Conservation (phyloP, 1,284 basidiomycete genomes). For the Melampsora americana region DNA sequence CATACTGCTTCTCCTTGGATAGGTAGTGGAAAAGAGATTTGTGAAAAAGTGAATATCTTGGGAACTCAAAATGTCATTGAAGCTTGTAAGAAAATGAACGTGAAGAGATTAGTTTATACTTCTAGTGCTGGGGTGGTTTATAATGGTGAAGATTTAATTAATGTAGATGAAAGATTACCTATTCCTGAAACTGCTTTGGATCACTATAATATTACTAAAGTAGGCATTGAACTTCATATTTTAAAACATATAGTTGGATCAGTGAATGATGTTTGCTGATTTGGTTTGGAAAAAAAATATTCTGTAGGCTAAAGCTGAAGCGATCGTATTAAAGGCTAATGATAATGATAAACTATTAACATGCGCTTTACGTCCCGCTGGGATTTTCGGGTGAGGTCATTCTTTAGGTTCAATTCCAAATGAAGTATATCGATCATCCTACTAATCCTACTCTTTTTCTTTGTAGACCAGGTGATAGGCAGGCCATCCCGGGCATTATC, state of each 20-base stretch:
- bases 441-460: not conserved
- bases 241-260: no score
- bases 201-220: conserved; percentile 93
- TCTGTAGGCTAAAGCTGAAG: conserved; percentile 73
- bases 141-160: conserved; percentile 70
- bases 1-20: conserved; percentile 87
- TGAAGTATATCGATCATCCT: no score
- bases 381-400: conserved; percentile 80
- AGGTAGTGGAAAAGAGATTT: conserved; percentile 68
- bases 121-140: conserved; percentile 91
- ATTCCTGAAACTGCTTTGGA: conserved; percentile 75
- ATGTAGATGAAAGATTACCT: conserved; percentile 83
- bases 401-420: not conserved
- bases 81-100: conserved; percentile 68
- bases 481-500: conserved; percentile 76
- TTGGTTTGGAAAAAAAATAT: not conserved
- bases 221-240: conserved; percentile 20
- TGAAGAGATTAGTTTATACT: conserved; percentile 89
- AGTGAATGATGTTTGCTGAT: no score
- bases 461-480: conserved; percentile 80
- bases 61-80: conserved; percentile 83
- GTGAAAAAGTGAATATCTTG: conserved; percentile 89
- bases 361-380: conserved; percentile 86
- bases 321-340: conserved; percentile 78
- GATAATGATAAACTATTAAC: conserved; percentile 76